Evolutionary conservation across 805 yeast genomes (phyloP).

Genomic region (Suhomyces tanzawaensis): DNA sequence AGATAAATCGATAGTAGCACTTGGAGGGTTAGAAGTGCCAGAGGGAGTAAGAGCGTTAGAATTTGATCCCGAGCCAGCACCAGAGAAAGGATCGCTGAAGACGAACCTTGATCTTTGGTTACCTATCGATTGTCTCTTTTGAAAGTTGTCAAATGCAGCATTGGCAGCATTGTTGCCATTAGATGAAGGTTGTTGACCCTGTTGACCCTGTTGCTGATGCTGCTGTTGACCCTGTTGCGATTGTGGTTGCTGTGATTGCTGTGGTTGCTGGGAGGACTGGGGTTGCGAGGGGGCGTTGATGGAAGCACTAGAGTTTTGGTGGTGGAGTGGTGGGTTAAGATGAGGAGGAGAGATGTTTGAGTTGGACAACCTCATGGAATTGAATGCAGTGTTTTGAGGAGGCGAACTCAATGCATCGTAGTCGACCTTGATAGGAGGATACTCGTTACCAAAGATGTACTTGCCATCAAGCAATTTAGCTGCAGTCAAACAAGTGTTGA

Average conservation of each 20-base stretch:
- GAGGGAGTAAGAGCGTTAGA: conserved; percentile 1
- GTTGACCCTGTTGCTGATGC: conserved; percentile 3
- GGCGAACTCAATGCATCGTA: conserved; percentile 22
- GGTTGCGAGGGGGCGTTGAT: not conserved
- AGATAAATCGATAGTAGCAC: conserved; percentile 31
- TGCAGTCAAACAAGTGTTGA: conserved; percentile 40
- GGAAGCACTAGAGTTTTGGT: conserved; percentile 4
- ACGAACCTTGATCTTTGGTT: conserved; percentile 66
- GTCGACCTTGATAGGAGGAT: conserved; percentile 38
- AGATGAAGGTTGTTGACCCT: conserved; percentile 2
- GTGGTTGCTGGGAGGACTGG: conserved; percentile 10
- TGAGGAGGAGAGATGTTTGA: conserved; percentile 36
- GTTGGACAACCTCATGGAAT: conserved; percentile 24
- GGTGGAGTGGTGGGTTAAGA: conserved; percentile 12
- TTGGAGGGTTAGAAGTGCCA: conserved; percentile 6
- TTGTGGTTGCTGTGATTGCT: conserved; percentile 1
- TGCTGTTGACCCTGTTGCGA: conserved; percentile 3
- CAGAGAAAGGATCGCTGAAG: conserved; percentile 58
- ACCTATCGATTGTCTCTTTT: conserved; percentile 54
- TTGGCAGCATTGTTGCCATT: not conserved
- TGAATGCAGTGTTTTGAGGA: conserved; percentile 22
- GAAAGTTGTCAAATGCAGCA: conserved; percentile 25
- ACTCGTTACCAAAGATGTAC: conserved; percentile 36
- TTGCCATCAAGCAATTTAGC: conserved; percentile 40
- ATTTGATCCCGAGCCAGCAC: conserved; percentile 9